These are phyloP conservation scores for Aureobasidium lini DNA, from an alignment of 2,329 filamentous ascomycete species.

Conservation along the genomic window DNA sequence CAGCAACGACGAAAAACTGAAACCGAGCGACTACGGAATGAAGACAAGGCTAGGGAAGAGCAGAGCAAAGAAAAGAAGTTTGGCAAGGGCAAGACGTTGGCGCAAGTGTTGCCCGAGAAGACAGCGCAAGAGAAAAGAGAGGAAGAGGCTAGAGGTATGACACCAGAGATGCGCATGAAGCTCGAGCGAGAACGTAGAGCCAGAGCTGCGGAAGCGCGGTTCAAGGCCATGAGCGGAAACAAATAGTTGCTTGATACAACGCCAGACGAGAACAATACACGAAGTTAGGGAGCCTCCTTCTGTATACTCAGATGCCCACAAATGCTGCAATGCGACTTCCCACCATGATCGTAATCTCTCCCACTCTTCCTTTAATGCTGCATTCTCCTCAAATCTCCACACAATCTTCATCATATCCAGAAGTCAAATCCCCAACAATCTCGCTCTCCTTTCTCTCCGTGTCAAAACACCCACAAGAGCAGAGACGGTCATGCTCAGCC, in stretches of 20 bases:
- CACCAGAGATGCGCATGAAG: constrained; percentile 75
- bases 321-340: too few relatives aligned
- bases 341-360: too few relatives aligned
- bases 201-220: constrained; percentile 74
- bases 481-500: too few relatives aligned
- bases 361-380: too few relatives aligned
- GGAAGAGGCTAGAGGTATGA: constrained; percentile 77
- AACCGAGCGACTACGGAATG: constrained; percentile 61
- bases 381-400: too few relatives aligned
- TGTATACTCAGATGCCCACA: too few relatives aligned
- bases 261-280: too few relatives aligned
- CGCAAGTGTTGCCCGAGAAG: constrained; percentile 39
- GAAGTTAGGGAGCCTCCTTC: too few relatives aligned
- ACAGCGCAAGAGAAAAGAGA: constrained; percentile 73
- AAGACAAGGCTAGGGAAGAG: constrained; percentile 53
- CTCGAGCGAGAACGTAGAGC: constrained; percentile 85
- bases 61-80: constrained; percentile 44
- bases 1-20: constrained; percentile 62
- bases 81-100: constrained; percentile 46
- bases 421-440: too few relatives aligned
- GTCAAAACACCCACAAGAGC: too few relatives aligned
- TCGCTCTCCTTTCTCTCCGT: too few relatives aligned
- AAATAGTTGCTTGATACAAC: not conserved
- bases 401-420: too few relatives aligned
- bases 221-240: constrained; percentile 3